Evolutionary conservation across 345 rosid species (phyloP), one percentile per base, ranked within the genome.

Genomic region (Dipteronia dyeriana): DNA sequence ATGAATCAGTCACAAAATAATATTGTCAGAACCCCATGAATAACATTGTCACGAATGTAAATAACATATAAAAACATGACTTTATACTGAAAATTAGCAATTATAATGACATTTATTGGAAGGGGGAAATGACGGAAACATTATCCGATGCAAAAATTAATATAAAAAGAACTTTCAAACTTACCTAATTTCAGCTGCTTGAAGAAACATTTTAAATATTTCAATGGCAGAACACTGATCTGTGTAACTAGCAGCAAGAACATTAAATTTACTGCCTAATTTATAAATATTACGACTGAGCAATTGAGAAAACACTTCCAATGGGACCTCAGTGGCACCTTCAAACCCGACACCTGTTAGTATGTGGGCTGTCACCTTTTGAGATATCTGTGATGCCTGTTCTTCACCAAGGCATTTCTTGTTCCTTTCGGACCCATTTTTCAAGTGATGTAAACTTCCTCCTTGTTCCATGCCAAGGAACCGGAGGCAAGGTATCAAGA

Each of bases 161-260:
- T 16, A 31, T n/a, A 53, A 77, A 71, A 19, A 66, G 49, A 29
- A 66, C 51, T 66, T 13, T 49, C 45, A 75, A 74, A 65, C 83
- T 81, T 77, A 93, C 98, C 94, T 83, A 78, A 85, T 74, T 66
- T 96, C 96, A 7, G 85, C 76, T 26, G 85, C 84, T 73, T 92
- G 91, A 78, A 95, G 94, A 81, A 95, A 95, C 98, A 95, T 95
- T 81, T 86, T 92, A 65, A 95, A 82, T 75, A 95, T 85, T 84
- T 93, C 98, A 73, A 84, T 43, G 16, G 96, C 97, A 19, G 99
- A 91, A 84, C 91, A 93, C 77, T 93, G 96, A 81, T 86, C 88
- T 82, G 86, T 86, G 88, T 95, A 95, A 86, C 88, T 92, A 81
- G 92, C 97, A 69, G 92, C 73, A 26, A 95, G 96, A 86, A 92